Percentiles rank a stretch among this genome's conserved stretches.
Conservation (phyloP, 2,329 filamentous ascomycete species). For the Fusarium sp. region DNA sequence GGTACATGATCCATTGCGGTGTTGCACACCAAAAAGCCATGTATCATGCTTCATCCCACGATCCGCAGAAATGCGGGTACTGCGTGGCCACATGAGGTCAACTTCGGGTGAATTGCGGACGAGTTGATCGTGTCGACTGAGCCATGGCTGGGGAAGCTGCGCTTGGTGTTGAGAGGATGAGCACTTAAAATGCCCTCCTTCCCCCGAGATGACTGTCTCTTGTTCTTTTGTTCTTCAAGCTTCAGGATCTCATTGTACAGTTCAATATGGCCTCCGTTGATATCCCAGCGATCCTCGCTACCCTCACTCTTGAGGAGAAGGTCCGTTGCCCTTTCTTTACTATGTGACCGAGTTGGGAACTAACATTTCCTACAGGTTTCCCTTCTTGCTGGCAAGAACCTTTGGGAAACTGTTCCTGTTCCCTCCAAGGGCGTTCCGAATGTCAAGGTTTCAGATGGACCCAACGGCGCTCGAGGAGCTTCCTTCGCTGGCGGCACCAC, state of each 20-base stretch:
- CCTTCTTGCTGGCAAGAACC: conserved; percentile 41
- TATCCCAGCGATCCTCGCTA: conserved; percentile 42
- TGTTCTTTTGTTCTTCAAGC: conserved; percentile 14
- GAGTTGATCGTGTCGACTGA: conserved; percentile 16
- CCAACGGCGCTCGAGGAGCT: conserved; percentile 42
- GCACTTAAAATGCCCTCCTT: conserved; percentile 35
- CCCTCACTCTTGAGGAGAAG: conserved; percentile 46
- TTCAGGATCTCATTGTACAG: conserved; percentile 5
- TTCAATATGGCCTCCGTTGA: conserved; percentile 41
- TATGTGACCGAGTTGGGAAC: not conserved
- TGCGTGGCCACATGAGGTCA: conserved; percentile 30
- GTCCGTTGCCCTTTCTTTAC: conserved; percentile 22
- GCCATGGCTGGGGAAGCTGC: conserved; percentile 7
- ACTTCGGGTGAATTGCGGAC: conserved; percentile 34
- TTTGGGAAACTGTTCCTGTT: conserved; percentile 41
- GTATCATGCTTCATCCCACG: conserved; percentile 1
- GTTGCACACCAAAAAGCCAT: not conserved
- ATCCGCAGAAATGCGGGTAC: conserved; percentile 33
- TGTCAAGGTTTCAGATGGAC: conserved; percentile 42
- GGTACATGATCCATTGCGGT: not conserved
- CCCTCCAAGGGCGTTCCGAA: conserved; percentile 39
- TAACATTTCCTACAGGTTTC: conserved; percentile 29
- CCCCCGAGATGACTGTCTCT: conserved; percentile 24
- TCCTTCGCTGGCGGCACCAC: conserved; percentile 38
- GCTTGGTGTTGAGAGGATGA: conserved; percentile 20